These are phyloP conservation scores for Cadophora gregata DNA, from an alignment of 2,329 filamentous ascomycete genomes.

Conservation along the genomic window DNA sequence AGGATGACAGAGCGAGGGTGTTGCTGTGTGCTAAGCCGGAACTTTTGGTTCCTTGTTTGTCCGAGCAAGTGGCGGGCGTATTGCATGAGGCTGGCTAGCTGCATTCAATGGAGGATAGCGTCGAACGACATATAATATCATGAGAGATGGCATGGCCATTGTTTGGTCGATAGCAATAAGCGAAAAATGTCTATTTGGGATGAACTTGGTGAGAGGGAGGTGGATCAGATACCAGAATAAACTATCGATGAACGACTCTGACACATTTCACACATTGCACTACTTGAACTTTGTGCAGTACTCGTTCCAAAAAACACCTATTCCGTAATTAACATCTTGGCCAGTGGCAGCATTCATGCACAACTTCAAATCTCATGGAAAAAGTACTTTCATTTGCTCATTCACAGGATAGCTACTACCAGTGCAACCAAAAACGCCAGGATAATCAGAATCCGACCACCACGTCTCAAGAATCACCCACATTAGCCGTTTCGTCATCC, in stretches of 20 bases:
- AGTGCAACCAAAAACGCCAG: conserved; percentile 11
- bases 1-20: conserved; percentile 12
- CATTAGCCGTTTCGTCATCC: conserved; percentile 13
- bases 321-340: background rate
- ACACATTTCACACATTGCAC: background rate
- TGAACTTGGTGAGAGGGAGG: background rate
- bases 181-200: background rate
- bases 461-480: background rate
- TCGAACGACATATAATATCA: conserved; percentile 3
- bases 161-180: background rate
- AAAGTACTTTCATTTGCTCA: conserved; percentile 29
- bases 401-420: conserved; percentile 13
- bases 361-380: background rate
- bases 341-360: background rate
- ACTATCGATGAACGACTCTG: background rate
- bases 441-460: background rate
- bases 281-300: too few species aligned
- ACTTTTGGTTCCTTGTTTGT: background rate
- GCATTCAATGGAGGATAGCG: conserved; percentile 10
- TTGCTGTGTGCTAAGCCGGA: conserved; percentile 15
- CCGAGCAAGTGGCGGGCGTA: conserved; percentile 15
- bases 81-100: conserved; percentile 12
- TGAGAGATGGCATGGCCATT: background rate
- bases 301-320: too few species aligned
- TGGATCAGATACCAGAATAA: conserved; percentile 8